Conservation (phyloP, 306 rosid species). For the Begonia peltatifolia region DNA sequence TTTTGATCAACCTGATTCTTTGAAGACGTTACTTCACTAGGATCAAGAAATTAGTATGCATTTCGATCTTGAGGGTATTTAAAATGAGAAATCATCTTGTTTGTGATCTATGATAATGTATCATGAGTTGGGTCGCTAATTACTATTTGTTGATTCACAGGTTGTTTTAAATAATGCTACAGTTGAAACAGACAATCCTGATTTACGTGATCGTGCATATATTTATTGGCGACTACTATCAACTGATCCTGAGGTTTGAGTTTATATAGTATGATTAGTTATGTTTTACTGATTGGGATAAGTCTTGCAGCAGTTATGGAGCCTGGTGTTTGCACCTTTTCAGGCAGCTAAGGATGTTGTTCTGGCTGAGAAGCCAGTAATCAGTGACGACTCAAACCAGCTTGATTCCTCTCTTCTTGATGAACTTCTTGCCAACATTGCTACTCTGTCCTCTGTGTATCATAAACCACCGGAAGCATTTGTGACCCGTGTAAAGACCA, state of each 20-base stretch:
- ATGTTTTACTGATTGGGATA: too few species aligned
- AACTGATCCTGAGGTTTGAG: conserved; percentile 93
- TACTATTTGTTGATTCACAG: conserved; percentile 21
- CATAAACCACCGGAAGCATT: conserved; percentile 99
- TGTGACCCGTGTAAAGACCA: conserved; percentile 60
- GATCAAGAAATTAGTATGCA: too few species aligned
- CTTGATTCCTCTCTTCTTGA: conserved; percentile 87
- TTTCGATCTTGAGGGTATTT: too few species aligned
- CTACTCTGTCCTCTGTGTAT: conserved; percentile 92
- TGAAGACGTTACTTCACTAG: too few species aligned
- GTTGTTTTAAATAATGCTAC: conserved; percentile 98
- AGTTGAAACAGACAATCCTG: conserved; percentile 97
- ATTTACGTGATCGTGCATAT: conserved; percentile 95
- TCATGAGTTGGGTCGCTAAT: too few species aligned
- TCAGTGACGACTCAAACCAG: conserved; percentile 86
- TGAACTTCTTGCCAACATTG: conserved; percentile 94
- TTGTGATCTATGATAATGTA: too few species aligned
- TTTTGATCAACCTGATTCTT: too few species aligned
- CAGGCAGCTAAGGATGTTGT: conserved; percentile 99
- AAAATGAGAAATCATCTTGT: too few species aligned
- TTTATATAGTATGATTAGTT: neutral
- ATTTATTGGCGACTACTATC: conserved; percentile 99
- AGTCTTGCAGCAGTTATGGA: too few species aligned
- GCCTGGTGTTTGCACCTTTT: too few species aligned
- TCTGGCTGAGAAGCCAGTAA: conserved; percentile 96